Conservation (phyloP, 768 basidiomycete genomes). For the Tylopilus vinaceipallidus region DNA sequence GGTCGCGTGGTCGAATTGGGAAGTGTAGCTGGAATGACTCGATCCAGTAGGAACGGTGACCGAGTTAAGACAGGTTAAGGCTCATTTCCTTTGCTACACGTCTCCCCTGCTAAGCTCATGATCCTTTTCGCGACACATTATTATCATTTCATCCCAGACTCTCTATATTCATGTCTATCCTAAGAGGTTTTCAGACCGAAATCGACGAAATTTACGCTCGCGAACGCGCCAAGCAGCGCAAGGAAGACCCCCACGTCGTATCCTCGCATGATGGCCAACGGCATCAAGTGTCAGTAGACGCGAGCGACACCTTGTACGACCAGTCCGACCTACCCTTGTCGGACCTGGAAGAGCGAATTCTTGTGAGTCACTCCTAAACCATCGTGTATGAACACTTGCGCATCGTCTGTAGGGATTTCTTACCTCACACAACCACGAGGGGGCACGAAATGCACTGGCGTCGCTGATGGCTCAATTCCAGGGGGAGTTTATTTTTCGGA, state of each 20-base stretch:
- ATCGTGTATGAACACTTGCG: background rate
- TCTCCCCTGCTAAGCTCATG: conserved; percentile 15
- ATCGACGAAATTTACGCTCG: conserved; percentile 74
- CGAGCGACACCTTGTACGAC: background rate
- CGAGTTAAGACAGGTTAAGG: background rate
- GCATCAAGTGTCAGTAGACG: conserved; percentile 41
- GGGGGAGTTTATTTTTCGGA: conserved; percentile 74
- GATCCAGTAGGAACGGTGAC: background rate
- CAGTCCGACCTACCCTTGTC: conserved; percentile 5
- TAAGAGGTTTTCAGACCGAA: conserved; percentile 55
- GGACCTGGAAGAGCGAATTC: conserved; percentile 18
- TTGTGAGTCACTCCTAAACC: conserved; percentile 9
- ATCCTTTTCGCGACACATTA: conserved; percentile 2
- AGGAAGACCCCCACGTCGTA: conserved; percentile 15
- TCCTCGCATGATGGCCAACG: conserved; percentile 36
- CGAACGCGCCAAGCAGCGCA: conserved; percentile 63
- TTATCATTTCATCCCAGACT: background rate
- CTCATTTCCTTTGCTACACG: background rate
- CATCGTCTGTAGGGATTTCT: conserved; percentile 39
- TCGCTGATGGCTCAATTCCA: conserved; percentile 61
- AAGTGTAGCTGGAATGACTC: background rate
- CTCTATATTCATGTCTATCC: conserved; percentile 27
- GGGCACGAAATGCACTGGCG: conserved; percentile 64
- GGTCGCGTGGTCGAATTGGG: too few species aligned
- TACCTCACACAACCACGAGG: conserved; percentile 42